Evolutionary conservation across 495 filamentous ascomycete genomes (phyloP), one percentile per base, ranked within the genome.

Genomic region (Trichoderma parareesei): DNA sequence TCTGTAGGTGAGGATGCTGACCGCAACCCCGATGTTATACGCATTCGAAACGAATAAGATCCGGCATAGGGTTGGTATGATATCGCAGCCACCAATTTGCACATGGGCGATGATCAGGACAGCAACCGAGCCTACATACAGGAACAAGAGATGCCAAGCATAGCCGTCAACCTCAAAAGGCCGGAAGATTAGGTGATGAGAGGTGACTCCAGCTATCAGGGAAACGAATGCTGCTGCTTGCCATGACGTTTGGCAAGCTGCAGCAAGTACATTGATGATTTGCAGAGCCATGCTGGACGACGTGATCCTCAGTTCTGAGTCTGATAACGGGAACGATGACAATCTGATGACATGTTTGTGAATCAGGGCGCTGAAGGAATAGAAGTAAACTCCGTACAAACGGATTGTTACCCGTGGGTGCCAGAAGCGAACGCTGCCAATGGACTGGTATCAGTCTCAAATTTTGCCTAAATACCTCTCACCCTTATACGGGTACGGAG

Each of bases 1-100:
- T 16, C 80, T 73, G 59, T 83, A 83, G 8, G 76, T 61, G 13
- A 71, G 40, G 46, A 84, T 78, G 68, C 80, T 84, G n/a, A 27
- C 9, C 9, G 18, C 43, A 27, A 66, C 60, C 5, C 65, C 61
- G 27, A 38, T 11, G 38, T 66, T 66, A 38, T 62, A 63, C 0
- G 60, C 44, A 38, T 1, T 57, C n/a, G 65, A 6, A 13, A 63
- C 27, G 20, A 53, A 10, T 8, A 57, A 5, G 14, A 35, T 57
- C 10, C 18, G 60, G 10, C 11, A 8, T 13, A 60, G 40, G 14
- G 43, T 48, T 37, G 7, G n/a, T 20, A 63, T n/a, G 33, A 60
- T 20, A 10, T 37, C 27, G 40, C 35, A 59, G 37, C 35, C 43
- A 41, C 44, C 65, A 18, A 63, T 2, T 11, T 33, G 9, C 4